These are phyloP conservation scores for Dryadomyces sulphureus DNA, from an alignment of 2,329 filamentous ascomycete species.

Conservation along the genomic window DNA sequence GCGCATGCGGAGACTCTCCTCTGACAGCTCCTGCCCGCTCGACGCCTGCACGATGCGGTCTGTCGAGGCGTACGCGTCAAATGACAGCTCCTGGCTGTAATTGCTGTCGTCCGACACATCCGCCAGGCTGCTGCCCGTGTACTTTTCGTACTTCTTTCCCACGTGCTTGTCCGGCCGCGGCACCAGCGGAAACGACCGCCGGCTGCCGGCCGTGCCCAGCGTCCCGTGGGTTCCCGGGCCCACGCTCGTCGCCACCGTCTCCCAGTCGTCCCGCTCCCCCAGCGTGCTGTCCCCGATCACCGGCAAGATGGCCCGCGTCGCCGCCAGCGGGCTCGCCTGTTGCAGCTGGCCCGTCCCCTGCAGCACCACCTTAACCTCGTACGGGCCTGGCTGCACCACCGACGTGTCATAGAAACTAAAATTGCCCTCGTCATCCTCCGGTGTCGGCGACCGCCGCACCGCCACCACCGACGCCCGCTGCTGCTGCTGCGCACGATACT, in stretches of 20 bases:
- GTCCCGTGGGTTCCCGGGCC: too few relatives aligned
- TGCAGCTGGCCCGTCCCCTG: conserved; percentile 3
- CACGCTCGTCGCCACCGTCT: conserved; percentile 21
- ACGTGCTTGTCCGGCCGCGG: too few relatives aligned
- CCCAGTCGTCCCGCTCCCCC: conserved; percentile 23
- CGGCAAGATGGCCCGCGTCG: neutral
- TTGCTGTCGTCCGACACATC: conserved; percentile 24
- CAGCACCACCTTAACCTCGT: conserved; percentile 13
- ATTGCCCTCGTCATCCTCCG: conserved; percentile 2
- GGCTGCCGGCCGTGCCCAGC: conserved; percentile 14
- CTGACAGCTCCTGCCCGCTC: conserved; percentile 2
- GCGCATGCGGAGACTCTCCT: conserved; percentile 9
- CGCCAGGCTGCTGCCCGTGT: conserved; percentile 27
- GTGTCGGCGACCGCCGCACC: conserved; percentile 3
- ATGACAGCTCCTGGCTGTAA: conserved; percentile 1
- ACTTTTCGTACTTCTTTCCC: too few relatives aligned
- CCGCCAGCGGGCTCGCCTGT: neutral
- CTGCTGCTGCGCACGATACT: neutral
- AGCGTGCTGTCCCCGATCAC: neutral
- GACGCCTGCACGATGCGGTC: conserved; percentile 16
- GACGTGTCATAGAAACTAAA: conserved; percentile 9
- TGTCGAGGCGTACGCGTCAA: conserved; percentile 14
- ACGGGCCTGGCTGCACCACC: conserved; percentile 7
- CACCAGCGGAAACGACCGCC: neutral
- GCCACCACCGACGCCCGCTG: neutral